phyloP scores from a whole-genome alignment of 106 monocot genomes.

The Allium sativum region DNA sequence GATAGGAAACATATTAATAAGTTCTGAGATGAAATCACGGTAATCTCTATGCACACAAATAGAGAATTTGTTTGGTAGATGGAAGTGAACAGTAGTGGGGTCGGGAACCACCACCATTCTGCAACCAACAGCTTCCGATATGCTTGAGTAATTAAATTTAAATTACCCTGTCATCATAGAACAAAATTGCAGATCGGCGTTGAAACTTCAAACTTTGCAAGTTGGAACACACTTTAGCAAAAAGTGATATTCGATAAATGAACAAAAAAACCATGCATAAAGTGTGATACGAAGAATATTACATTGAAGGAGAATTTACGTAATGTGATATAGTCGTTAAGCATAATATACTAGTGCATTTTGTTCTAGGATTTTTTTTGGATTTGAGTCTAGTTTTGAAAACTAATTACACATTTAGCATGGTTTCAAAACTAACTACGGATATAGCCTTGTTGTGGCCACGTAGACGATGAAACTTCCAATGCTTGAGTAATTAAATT shows the following conservation, averaged over 20 bases:
- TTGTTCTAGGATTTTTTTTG: no score
- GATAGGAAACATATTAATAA: conserved; percentile 68
- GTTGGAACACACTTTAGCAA: not conserved
- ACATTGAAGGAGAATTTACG: no score
- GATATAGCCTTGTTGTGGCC: no score
- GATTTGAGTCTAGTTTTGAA: no score
- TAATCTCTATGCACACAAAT: conserved; percentile 78
- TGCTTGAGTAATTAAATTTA: conserved; percentile 90
- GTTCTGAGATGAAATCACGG: conserved; percentile 44
- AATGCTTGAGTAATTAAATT: conserved; percentile 91
- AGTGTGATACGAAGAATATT: no score
- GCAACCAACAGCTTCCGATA: conserved; percentile 70
- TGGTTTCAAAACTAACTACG: no score
- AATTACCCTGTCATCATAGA: conserved; percentile 57
- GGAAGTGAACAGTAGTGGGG: conserved; percentile 89
- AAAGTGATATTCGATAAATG: not conserved
- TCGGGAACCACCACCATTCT: conserved; percentile 81
- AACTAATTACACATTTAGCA: no score
- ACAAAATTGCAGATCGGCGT: not conserved
- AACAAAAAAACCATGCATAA: not conserved
- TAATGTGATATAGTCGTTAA: no score
- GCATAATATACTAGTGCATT: no score
- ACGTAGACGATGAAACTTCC: no score
- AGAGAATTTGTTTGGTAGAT: conserved; percentile 65
- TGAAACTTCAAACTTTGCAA: not conserved